These are phyloP conservation scores for Phaeotremella fagi DNA, from an alignment of 768 basidiomycete genomes.

Conservation along the genomic window DNA sequence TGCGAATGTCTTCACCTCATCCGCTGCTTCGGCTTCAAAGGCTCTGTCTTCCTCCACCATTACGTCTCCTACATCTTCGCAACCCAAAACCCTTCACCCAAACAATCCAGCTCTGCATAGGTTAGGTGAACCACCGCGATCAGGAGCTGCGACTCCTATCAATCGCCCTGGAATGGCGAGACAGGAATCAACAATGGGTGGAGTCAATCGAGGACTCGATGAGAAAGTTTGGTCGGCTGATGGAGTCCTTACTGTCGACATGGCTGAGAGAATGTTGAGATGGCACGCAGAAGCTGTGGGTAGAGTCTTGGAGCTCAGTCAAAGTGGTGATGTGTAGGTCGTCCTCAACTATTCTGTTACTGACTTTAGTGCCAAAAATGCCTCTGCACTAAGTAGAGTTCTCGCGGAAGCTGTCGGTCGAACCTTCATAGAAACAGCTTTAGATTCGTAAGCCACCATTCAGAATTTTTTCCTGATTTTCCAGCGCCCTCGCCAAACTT, in stretches of 20 bases:
- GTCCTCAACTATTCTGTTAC: not conserved
- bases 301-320: conserved; percentile 82
- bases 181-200: conserved; percentile 13
- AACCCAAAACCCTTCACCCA: conserved; percentile 32
- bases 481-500: conserved; percentile 65
- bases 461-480: not conserved
- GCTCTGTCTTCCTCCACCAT: conserved; percentile 4
- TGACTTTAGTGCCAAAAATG: conserved; percentile 72
- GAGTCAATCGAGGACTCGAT: conserved; percentile 51
- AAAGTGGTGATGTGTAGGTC: conserved; percentile 75
- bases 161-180: conserved; percentile 14
- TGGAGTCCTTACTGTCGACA: conserved; percentile 66
- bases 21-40: conserved; percentile 16
- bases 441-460: conserved; percentile 69
- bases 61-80: conserved; percentile 51
- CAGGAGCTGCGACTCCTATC: conserved; percentile 8
- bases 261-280: conserved; percentile 84
- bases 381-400: conserved; percentile 72
- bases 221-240: conserved; percentile 75
- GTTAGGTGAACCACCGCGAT: conserved; percentile 61
- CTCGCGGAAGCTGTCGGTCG: conserved; percentile 79
- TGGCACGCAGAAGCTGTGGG: conserved; percentile 99
- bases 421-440: conserved; percentile 81
- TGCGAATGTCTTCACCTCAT: conserved; percentile 57
- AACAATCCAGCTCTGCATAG: conserved; percentile 44